Conservation (phyloP, 2,329 filamentous ascomycete species). For the Sclerotiophoma versabilis region DNA sequence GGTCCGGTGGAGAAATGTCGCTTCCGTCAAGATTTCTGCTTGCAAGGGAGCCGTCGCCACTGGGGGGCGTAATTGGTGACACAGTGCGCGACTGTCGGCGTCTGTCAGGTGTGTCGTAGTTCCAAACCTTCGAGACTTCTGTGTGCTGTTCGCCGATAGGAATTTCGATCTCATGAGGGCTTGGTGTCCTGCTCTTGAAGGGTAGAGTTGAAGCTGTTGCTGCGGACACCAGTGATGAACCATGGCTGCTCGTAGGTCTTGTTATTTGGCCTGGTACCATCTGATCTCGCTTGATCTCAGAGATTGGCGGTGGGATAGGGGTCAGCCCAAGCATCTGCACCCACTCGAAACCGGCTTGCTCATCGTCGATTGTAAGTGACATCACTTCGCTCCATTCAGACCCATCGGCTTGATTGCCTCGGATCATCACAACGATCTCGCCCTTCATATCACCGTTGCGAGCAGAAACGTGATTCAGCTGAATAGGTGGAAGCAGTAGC, state of each 20-base stretch:
- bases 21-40: conserved; percentile 23
- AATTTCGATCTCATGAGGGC: conserved; percentile 63
- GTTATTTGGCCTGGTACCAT: conserved; percentile 58
- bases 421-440: conserved; percentile 86
- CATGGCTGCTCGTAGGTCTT: conserved; percentile 58
- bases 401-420: conserved; percentile 68
- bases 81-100: conserved; percentile 36
- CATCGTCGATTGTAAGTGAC: conserved; percentile 76
- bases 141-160: conserved; percentile 66
- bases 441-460: conserved; percentile 74
- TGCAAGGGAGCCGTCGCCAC: conserved; percentile 47
- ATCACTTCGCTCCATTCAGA: conserved; percentile 85
- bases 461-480: conserved; percentile 75
- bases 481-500: conserved; percentile 91
- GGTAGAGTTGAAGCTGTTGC: conserved; percentile 43
- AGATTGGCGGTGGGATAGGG: conserved; percentile 67
- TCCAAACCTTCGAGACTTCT: conserved; percentile 56
- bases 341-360: conserved; percentile 85
- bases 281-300: conserved; percentile 54
- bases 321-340: conserved; percentile 78
- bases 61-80: conserved; percentile 47
- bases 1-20: conserved; percentile 24
- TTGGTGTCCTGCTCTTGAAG: conserved; percentile 53
- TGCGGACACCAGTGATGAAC: conserved; percentile 58
- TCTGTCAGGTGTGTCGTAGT: conserved; percentile 45